Evolutionary conservation across 345 rosid genomes (phyloP).

Genomic region (Aquilaria malaccensis): DNA sequence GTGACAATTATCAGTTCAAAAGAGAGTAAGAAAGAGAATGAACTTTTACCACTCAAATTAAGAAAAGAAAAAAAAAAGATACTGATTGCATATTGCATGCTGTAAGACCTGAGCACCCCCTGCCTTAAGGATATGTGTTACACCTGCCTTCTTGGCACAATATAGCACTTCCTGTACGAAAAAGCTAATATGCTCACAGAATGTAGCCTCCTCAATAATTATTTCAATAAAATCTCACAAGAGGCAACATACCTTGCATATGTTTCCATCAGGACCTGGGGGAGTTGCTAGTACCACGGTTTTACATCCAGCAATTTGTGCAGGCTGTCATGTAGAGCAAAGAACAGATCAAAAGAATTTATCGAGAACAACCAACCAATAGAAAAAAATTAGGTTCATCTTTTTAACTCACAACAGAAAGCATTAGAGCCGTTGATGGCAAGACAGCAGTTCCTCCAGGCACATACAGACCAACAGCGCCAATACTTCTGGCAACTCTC

Average conservation of each 20-base stretch:
- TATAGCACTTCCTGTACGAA: conserved; percentile 66
- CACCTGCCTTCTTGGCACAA: conserved; percentile 92
- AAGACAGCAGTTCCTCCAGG: conserved; percentile 94
- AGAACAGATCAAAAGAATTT: conserved; percentile 12
- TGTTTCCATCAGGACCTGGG: conserved; percentile 72
- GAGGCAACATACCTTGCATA: conserved; percentile 56
- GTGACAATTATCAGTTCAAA: too few relatives aligned
- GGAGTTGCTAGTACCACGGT: conserved; percentile 88
- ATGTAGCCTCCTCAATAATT: background rate
- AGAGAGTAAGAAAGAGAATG: too few relatives aligned
- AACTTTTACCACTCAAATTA: too few relatives aligned
- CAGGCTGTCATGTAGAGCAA: conserved; percentile 50
- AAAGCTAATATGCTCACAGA: conserved; percentile 3
- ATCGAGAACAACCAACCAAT: background rate
- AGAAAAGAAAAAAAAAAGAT: background rate
- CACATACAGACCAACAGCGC: conserved; percentile 91
- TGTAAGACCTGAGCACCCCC: conserved; percentile 89
- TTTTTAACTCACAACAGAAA: conserved; percentile 59
- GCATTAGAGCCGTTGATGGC: conserved; percentile 95
- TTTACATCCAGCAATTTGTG: conserved; percentile 90
- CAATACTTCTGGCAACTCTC: conserved; percentile 78
- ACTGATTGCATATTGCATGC: background rate
- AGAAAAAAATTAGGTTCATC: conserved; percentile 1
- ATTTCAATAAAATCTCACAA: background rate
- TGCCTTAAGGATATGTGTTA: conserved; percentile 89